Evolutionary conservation across 768 basidiomycete species (phyloP).

Genomic region (Pleurotus tuoliensis): DNA sequence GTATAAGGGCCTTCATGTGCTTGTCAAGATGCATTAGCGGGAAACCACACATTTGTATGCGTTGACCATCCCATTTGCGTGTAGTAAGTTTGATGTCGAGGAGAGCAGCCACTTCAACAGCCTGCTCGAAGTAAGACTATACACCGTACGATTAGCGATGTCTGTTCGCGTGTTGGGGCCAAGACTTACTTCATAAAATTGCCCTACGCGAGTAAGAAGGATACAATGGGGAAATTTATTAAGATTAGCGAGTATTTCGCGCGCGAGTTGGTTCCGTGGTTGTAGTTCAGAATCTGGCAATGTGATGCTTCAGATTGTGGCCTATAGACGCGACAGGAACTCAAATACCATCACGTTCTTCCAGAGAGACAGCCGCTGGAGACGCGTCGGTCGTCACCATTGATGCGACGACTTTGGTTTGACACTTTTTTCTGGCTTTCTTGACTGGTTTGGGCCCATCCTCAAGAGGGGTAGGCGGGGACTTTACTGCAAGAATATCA

Average conservation of each 20-base stretch:
- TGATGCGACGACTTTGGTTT: neutral
- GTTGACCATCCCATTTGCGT: conserved; percentile 65
- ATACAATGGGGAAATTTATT: conserved; percentile 82
- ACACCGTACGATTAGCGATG: neutral
- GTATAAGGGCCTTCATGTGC: conserved; percentile 81
- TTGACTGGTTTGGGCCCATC: neutral
- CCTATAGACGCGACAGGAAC: neutral
- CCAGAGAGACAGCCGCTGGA: neutral
- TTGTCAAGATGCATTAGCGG: conserved; percentile 82
- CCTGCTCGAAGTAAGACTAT: conserved; percentile 95
- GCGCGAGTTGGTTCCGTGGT: conserved; percentile 52
- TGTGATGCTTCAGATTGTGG: neutral
- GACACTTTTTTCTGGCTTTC: neutral
- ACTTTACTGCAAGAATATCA: neutral
- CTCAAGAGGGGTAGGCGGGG: neutral
- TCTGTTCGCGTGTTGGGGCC: too few species aligned
- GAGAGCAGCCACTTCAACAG: conserved; percentile 67
- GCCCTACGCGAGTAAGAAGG: conserved; percentile 86
- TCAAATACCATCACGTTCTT: too few species aligned
- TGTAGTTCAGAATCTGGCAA: conserved; percentile 10
- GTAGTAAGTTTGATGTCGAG: conserved; percentile 82
- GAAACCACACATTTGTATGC: conserved; percentile 87
- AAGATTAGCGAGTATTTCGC: conserved; percentile 68
- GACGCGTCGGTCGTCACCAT: neutral
- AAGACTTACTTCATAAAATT: conserved; percentile 83